Conservation (phyloP, 2,329 filamentous ascomycete genomes). For the Aspergillus bombycis region DNA sequence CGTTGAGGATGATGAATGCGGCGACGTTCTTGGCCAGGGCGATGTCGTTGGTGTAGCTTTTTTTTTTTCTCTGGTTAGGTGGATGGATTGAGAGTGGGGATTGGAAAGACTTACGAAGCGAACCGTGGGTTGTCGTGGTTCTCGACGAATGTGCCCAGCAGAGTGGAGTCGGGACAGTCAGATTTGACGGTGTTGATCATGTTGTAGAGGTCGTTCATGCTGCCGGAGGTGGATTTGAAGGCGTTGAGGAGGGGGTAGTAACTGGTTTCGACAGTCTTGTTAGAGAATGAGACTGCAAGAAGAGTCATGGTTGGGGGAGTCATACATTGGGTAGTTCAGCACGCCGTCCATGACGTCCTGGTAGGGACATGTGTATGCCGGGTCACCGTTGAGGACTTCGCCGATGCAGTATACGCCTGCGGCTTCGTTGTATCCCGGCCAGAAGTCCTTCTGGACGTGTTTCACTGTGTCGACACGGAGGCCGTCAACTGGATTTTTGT, state of each 20-base stretch:
- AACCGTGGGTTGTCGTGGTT: conserved; percentile 66
- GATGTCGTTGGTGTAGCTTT: conserved; percentile 33
- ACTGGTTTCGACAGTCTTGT: conserved; percentile 11
- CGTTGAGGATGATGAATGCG: conserved; percentile 60
- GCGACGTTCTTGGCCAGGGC: conserved; percentile 63
- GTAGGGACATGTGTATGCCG: conserved; percentile 46
- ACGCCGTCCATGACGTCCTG: conserved; percentile 51
- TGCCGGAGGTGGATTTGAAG: conserved; percentile 38
- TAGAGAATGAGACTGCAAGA: neutral
- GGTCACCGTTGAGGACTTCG: conserved; percentile 49
- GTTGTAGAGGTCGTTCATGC: conserved; percentile 38
- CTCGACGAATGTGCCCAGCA: conserved; percentile 60
- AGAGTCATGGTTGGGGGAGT: neutral
- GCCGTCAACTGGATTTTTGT: conserved; percentile 47
- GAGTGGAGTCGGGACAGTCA: conserved; percentile 48
- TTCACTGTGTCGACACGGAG: conserved; percentile 56
- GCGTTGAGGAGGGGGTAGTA: conserved; percentile 41
- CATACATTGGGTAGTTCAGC: conserved; percentile 51
- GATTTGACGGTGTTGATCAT: conserved; percentile 39
- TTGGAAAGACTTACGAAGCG: conserved; percentile 32
- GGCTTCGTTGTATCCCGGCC: conserved; percentile 43
- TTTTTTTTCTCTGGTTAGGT: conserved; percentile 11
- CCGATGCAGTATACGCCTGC: conserved; percentile 53
- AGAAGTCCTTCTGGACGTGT: conserved; percentile 53
- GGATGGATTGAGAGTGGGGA: neutral